A percentile compares a stretch with the other conserved stretches of the same genome.
These are phyloP conservation scores for Ensete glaucum DNA, from an alignment of 176 grass and related monocot species.

Conservation along the genomic window DNA sequence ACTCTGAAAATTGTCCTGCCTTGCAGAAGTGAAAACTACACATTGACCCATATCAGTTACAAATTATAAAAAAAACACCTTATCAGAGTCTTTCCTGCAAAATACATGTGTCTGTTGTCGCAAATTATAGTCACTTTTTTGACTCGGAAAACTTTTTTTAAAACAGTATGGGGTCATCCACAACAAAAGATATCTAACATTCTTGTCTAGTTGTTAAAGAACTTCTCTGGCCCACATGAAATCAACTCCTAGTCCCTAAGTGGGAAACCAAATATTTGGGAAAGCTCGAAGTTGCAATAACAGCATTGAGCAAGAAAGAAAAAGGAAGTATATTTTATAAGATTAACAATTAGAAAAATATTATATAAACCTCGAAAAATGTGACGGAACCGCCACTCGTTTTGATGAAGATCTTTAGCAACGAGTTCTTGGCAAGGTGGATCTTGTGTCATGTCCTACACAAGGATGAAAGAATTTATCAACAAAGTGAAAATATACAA, in stretches of 20 bases:
- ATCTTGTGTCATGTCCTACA: constrained; percentile 91
- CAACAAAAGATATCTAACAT: too few relatives aligned
- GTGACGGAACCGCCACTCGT: constrained; percentile 95
- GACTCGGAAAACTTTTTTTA: too few relatives aligned
- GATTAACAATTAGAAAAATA: not conserved
- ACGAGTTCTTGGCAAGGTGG: constrained; percentile 93
- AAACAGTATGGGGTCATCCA: too few relatives aligned
- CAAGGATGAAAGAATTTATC: constrained; percentile 9
- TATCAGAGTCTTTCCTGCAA: too few relatives aligned
- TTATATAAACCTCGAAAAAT: constrained; percentile 69
- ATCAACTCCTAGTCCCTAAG: not conserved
- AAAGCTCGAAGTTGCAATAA: too few relatives aligned
- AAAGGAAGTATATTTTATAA: too few relatives aligned
- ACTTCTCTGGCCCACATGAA: not conserved
- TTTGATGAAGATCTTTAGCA: constrained; percentile 85
- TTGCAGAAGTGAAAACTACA: not conserved
- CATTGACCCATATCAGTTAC: not conserved
- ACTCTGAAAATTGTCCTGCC: not conserved
- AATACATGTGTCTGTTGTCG: too few relatives aligned
- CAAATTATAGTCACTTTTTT: too few relatives aligned
- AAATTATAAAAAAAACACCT: not conserved
- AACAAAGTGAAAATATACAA: not conserved
- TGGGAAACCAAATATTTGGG: not conserved
- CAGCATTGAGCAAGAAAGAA: too few relatives aligned
- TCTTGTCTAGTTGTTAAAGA: not conserved